Evolutionary conservation across 805 yeast species (phyloP).

Genomic region (Suhomyces xylopsoci): DNA sequence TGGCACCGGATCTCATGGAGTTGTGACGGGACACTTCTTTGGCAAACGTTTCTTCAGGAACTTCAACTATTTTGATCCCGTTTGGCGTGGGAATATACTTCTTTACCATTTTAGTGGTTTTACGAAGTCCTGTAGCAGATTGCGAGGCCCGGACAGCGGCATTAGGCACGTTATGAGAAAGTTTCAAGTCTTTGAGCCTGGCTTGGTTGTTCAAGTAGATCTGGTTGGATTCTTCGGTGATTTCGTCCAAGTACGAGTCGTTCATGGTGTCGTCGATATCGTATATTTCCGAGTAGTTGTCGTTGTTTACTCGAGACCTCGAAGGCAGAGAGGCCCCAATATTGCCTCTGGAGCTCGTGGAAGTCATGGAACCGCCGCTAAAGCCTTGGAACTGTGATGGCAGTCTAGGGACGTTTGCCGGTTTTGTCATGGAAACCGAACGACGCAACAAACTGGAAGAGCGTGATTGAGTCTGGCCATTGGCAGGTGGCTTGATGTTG

Average conservation of each 20-base stretch:
- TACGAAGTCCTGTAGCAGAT: background rate
- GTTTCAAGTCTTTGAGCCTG: slow-evolving; percentile 33
- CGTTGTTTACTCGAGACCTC: background rate
- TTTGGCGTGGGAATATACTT: slow-evolving; percentile 72
- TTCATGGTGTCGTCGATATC: slow-evolving; percentile 30
- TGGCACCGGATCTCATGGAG: slow-evolving; percentile 33
- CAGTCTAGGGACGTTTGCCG: background rate
- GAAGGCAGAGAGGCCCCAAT: background rate
- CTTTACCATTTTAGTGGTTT: slow-evolving; percentile 47
- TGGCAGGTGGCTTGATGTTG: slow-evolving; percentile 9
- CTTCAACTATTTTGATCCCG: slow-evolving; percentile 68
- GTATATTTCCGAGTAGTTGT: slow-evolving; percentile 6
- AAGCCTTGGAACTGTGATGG: slow-evolving; percentile 2
- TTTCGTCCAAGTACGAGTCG: slow-evolving; percentile 31
- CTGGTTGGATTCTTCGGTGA: slow-evolving; percentile 24
- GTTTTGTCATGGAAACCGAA: background rate
- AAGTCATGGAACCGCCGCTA: slow-evolving; percentile 6
- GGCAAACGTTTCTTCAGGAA: slow-evolving; percentile 47
- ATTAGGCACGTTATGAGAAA: slow-evolving; percentile 16
- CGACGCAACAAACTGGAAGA: background rate
- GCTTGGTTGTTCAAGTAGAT: slow-evolving; percentile 29
- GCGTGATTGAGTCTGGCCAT: background rate
- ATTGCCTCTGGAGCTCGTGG: slow-evolving; percentile 2
- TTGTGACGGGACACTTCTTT: slow-evolving; percentile 39
- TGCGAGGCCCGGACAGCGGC: background rate